Base-by-base conservation (phyloP, 1,284 basidiomycete species). In the Puccinia novopanici region DNA sequence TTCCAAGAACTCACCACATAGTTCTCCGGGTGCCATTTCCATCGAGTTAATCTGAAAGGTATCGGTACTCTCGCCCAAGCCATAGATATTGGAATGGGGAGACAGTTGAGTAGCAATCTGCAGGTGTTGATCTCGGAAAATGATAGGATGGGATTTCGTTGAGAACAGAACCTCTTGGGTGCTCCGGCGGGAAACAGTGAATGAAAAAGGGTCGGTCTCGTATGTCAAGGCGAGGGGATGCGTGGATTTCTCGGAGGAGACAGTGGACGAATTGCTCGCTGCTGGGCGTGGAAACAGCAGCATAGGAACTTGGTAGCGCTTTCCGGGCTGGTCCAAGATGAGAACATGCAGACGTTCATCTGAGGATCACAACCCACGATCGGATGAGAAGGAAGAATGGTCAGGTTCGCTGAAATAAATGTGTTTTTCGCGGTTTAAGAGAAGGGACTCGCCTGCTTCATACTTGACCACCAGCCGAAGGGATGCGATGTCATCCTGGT, bases 241-340 rank as follows among this genome's bases (percentile, higher is more conserved):
- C 9, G 24, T 22, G n/a, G 63, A 27, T 37, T 81, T 65, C 1
- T 81, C 34, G 13, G 59, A 13, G 27, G 6, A 10, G 5, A 59
- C 22, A 10, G 15, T 17, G 24, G 57, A 22, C 17, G 34, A 34
- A 15, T 57, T 24, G 52, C 19, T 22, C n/a, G 55, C 45, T 24
- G 22, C 17, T 19, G 61, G 67, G 9, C 81, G 40, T 27, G 54
- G 73, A 34, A 78, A 65, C 13, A 79, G 19, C 8, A 42, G 27
- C 19, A 22, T 30, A 22, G 82, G 82, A 12, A 82, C 81, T 85
- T 86, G 61, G 83, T 84, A 30, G 48, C 83, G 52, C 24, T 59
- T 65, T 27, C 12, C 13, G n/a, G 45, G 12, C 22, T 52, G 34
- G 42, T 81, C 79, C 52, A 73, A 27, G 27, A 81, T 50, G 27